Base-by-base conservation (phyloP, 2,329 filamentous ascomycete genomes). In the Elsinoe necatrix region DNA sequence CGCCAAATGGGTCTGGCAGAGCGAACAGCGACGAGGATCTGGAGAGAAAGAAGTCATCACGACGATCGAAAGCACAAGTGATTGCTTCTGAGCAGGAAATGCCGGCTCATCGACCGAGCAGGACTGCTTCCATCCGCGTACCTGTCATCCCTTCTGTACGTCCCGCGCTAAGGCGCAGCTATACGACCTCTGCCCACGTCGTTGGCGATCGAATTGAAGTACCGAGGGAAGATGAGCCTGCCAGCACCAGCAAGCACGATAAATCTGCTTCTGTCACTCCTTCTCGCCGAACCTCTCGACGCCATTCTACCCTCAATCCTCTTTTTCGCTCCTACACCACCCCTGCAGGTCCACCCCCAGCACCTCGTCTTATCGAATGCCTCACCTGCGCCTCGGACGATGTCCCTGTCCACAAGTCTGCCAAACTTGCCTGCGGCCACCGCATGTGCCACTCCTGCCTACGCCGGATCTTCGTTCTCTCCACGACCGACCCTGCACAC, bases 381-480 rank as follows among this genome's bases (percentile, higher is more conserved):
- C 73, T 89, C 48, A 81, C 80, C 21, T 95, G 89, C 67, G 73
- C 84, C 66, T 77, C 76, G 37, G 84, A 87, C 61, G 83, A 88
- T 60, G 72, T 86, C 1, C 81, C 83, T 1, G 66, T 78, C 8
- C 76, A 76, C 58, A 83, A 82, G 68, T 80, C 85, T 31, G 83
- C 83, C 35, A 87, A 84, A 68, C 79, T 95, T 34, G 80, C 81
- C 62, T 95, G 90, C 67, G 83, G 83, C 2, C 89, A 95, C 69
- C 81, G 83, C 60, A 90, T 92, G 85, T 95, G 90, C 70, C 78
- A 86, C 61, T 69, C 77, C 6, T 95, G 90, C 68, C 75, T 95
- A 39, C 85, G 83, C 68, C 81, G 83, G 51, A 79, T 82, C 57
- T 95, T 95, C 71, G 82, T 78, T 55, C 77, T 89, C 59, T 93